A percentile compares a stretch with the other conserved stretches of the same genome.
These are phyloP conservation scores for Marasmius tenuissimus DNA, from an alignment of 1,284 basidiomycete genomes.

Conservation along the genomic window DNA sequence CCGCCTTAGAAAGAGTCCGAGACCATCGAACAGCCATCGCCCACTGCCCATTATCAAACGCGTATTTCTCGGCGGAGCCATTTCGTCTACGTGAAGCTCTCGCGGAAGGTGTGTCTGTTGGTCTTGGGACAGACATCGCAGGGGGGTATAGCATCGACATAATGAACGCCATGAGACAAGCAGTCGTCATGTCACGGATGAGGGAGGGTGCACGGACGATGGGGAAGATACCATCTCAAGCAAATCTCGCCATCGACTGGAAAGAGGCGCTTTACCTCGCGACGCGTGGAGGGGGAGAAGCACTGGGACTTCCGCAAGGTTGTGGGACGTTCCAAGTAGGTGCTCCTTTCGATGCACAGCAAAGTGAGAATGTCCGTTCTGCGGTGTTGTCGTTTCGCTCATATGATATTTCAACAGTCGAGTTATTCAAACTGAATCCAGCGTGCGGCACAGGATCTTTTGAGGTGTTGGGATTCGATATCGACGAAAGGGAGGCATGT, in stretches of 20 bases:
- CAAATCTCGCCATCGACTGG: constrained; percentile 64
- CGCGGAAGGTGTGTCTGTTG: constrained; percentile 60
- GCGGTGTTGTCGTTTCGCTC: not conserved
- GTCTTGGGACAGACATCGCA: constrained; percentile 82
- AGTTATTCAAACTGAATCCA: constrained; percentile 39
- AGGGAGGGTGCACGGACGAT: constrained; percentile 56
- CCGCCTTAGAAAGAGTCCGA: constrained; percentile 54
- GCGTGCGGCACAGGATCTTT: constrained; percentile 56
- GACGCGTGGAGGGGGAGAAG: constrained; percentile 72
- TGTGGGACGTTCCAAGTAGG: constrained; percentile 65
- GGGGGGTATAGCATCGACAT: constrained; percentile 82
- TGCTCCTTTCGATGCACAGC: constrained; percentile 79
- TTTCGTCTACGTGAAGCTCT: constrained; percentile 78
- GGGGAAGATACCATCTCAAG: constrained; percentile 9
- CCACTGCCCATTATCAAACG: constrained; percentile 84
- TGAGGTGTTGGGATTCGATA: constrained; percentile 64
- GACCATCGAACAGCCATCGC: constrained; percentile 63
- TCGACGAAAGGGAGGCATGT: constrained; percentile 3
- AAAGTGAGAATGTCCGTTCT: constrained; percentile 49
- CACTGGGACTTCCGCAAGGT: constrained; percentile 52
- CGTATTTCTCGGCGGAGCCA: constrained; percentile 77
- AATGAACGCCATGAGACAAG: constrained; percentile 75
- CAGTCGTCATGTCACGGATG: constrained; percentile 71
- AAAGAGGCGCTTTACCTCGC: constrained; percentile 78
- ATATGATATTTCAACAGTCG: constrained; percentile 38